Evolutionary conservation across 2,329 filamentous ascomycete genomes (phyloP), one percentile per base, ranked within the genome.

Genomic region (Colletotrichum trifolii): DNA sequence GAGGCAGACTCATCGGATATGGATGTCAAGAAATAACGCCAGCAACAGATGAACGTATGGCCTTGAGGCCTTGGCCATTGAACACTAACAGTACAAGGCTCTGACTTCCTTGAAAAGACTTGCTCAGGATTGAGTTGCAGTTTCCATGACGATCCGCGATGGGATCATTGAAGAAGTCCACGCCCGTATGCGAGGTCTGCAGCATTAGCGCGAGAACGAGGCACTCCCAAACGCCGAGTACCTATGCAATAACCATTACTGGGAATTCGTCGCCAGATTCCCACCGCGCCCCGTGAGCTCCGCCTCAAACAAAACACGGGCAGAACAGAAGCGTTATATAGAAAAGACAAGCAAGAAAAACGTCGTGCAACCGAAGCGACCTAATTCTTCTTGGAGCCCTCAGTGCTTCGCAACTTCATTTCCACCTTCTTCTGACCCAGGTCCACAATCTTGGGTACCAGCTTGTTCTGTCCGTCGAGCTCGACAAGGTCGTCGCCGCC

Each of bases 401-500:
- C 60, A 49, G 69, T 69, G 48, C 81, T 80, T 39, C 80, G 78
- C 71, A 81, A 91, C 76, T 78, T 77, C 70, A 86, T 79, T 45
- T 80, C 73, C 38, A 87, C 73, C 66, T 88, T 85, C 74, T 91
- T 92, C 33, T 90, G 91, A 35, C 89, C 94, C 75, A 97, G 83
- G 34, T 85, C 84, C 75, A 87, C 88, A 68, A 98, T 85, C 76
- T 89, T 96, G 60, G 86, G 85, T 8, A 88, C 85, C 67, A 98
- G 81, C 62, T 87, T 86, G 68, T 89, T 89, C 38, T 85, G 83
- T 35, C 81, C 77, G 74, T 94, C 88, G 66, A 98, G 81, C 34
- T 86, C 89, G 53, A 88, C 85, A 61, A 99, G 86, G 66, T 97
- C 93, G 74, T 98, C 95, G 54, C 93, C 89, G 25, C 96, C 96